These are phyloP conservation scores for Epichloe scottii DNA, from an alignment of 2,329 filamentous ascomycete species.

Conservation along the genomic window DNA sequence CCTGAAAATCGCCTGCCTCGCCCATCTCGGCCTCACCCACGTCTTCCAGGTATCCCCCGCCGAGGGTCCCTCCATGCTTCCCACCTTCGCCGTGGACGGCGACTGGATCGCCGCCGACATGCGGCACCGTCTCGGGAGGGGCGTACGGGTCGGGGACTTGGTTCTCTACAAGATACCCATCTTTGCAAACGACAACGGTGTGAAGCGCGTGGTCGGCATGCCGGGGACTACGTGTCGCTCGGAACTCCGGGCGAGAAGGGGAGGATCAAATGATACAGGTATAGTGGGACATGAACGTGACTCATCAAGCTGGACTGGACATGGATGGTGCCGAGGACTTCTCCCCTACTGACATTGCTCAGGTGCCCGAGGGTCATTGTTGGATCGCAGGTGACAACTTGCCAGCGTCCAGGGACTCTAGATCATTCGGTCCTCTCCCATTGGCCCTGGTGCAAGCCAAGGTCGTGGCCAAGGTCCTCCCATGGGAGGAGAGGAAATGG, in stretches of 20 bases:
- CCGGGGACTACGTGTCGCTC: conserved; percentile 60
- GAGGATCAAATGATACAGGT: conserved; percentile 54
- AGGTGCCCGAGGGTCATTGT: conserved; percentile 87
- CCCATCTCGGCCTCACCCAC: conserved; percentile 41
- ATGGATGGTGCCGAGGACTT: too few relatives aligned
- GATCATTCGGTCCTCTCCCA: conserved; percentile 75
- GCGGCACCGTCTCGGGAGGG: conserved; percentile 54
- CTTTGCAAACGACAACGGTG: conserved; percentile 44
- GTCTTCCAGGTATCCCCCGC: conserved; percentile 46
- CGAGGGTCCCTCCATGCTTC: conserved; percentile 76
- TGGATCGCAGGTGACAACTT: conserved; percentile 87
- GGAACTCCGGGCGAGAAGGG: conserved; percentile 42
- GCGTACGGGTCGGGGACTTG: conserved; percentile 64
- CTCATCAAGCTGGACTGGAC: too few relatives aligned
- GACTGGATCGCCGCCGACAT: conserved; percentile 60
- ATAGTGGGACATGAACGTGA: background rate
- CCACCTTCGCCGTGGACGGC: conserved; percentile 57
- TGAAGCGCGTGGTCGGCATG: conserved; percentile 72
- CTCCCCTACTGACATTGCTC: background rate
- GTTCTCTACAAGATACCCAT: conserved; percentile 68
- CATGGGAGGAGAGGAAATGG: conserved; percentile 38
- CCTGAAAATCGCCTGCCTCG: conserved; percentile 27
- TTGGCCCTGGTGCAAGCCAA: conserved; percentile 77
- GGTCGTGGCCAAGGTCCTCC: conserved; percentile 52
- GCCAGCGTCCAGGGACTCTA: conserved; percentile 71